A percentile compares a stretch with the other conserved stretches of the same genome.
phyloP scores from a whole-genome alignment of 2,329 filamentous ascomycete genomes.

The Calonectria hongkongensis region DNA sequence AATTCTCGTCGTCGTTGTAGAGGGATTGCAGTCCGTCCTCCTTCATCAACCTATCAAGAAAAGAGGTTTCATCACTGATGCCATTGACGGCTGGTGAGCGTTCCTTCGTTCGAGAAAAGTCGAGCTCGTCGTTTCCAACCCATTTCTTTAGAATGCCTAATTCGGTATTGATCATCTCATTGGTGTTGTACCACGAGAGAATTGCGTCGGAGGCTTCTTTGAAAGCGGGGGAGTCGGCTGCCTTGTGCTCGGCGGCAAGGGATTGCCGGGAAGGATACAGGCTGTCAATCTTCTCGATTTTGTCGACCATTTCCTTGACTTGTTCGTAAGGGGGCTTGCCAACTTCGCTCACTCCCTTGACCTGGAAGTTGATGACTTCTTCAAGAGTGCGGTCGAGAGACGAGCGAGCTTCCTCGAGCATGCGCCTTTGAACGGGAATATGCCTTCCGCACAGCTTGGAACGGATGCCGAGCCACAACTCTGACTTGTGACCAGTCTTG shows the following conservation, averaged over 20 bases:
- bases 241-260: constrained; percentile 83
- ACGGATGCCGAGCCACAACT: constrained; percentile 92
- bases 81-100: constrained; percentile 79
- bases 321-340: constrained; percentile 92
- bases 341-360: constrained; percentile 93
- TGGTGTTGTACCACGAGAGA: constrained; percentile 97
- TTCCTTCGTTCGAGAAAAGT: constrained; percentile 86
- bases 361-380: constrained; percentile 93
- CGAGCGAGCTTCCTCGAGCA: constrained; percentile 89
- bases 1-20: constrained; percentile 79
- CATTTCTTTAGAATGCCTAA: constrained; percentile 93
- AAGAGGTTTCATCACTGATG: constrained; percentile 91
- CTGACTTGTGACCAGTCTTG: constrained; percentile 82
- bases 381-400: constrained; percentile 86
- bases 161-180: constrained; percentile 95
- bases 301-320: constrained; percentile 90
- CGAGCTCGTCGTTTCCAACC: constrained; percentile 96
- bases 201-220: constrained; percentile 90
- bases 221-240: constrained; percentile 85
- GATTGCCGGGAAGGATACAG: constrained; percentile 88
- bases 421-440: constrained; percentile 87
- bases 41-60: constrained; percentile 95
- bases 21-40: constrained; percentile 95
- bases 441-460: constrained; percentile 90
- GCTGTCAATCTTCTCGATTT: constrained; percentile 91